These are phyloP conservation scores for Aulographum hederae DNA, from an alignment of 2,329 filamentous ascomycete genomes.

Conservation along the genomic window DNA sequence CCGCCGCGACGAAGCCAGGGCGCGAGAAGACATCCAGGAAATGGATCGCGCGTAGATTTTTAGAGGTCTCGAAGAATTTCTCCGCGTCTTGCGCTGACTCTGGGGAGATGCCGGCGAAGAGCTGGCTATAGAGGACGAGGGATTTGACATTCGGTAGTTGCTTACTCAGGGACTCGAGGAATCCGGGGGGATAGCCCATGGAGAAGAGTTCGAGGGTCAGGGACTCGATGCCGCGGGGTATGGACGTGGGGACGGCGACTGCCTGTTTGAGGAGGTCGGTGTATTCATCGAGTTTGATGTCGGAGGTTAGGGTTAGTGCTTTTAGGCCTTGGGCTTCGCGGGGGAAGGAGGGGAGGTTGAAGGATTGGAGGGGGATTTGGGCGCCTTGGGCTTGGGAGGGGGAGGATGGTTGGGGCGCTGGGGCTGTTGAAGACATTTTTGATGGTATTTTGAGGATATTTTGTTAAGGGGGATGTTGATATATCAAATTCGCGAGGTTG, in stretches of 20 bases:
- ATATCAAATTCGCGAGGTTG: no score
- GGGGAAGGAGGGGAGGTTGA: constrained; percentile 27
- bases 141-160: constrained; percentile 21
- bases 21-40: constrained; percentile 28
- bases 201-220: constrained; percentile 31
- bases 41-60: constrained; percentile 23
- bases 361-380: constrained; percentile 27
- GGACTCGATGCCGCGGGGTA: constrained; percentile 22
- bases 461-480: no score
- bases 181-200: constrained; percentile 26
- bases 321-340: constrained; percentile 22
- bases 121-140: constrained; percentile 26
- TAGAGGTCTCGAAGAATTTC: constrained; percentile 18
- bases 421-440: not conserved
- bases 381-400: no score
- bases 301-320: constrained; percentile 28
- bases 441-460: not conserved
- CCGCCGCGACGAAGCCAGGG: constrained; percentile 19
- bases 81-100: constrained; percentile 21
- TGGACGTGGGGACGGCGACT: constrained; percentile 15
- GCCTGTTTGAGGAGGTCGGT: constrained; percentile 17
- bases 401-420: not conserved
- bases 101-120: constrained; percentile 24
- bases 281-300: constrained; percentile 30
- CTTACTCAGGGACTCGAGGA: constrained; percentile 21